Conservation (phyloP, 176 grass and related monocot genomes). For the Hsuehochloa calcarea region DNA sequence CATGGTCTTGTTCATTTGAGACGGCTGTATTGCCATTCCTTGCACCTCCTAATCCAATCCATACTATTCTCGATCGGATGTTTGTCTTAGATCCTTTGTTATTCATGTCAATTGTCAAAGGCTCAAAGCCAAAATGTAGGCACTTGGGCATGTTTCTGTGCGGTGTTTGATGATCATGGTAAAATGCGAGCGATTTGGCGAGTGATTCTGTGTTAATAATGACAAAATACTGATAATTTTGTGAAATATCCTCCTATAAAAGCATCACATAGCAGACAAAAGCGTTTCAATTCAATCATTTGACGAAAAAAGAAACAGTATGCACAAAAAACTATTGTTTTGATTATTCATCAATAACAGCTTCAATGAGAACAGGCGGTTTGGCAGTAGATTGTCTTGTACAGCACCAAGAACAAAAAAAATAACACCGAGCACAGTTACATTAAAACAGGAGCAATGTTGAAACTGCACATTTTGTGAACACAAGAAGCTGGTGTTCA, state of each 20-base stretch:
- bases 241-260: background rate
- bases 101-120: background rate
- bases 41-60: background rate
- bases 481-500: background rate
- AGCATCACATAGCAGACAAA: background rate
- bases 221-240: too few relatives aligned
- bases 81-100: background rate
- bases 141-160: background rate
- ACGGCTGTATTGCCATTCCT: background rate
- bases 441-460: background rate
- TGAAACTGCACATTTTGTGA: constrained; percentile 1
- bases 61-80: background rate
- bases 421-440: background rate
- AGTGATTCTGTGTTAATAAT: background rate
- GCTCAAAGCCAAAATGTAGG: background rate
- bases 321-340: background rate
- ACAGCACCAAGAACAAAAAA: background rate
- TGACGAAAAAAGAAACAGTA: background rate
- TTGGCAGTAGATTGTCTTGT: background rate
- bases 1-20: constrained; percentile 5
- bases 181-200: background rate
- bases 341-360: background rate
- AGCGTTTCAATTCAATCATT: background rate
- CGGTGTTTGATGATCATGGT: background rate
- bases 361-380: background rate